phyloP scores from a whole-genome alignment of 495 filamentous ascomycete genomes.

The Aspergillus asperescens region DNA sequence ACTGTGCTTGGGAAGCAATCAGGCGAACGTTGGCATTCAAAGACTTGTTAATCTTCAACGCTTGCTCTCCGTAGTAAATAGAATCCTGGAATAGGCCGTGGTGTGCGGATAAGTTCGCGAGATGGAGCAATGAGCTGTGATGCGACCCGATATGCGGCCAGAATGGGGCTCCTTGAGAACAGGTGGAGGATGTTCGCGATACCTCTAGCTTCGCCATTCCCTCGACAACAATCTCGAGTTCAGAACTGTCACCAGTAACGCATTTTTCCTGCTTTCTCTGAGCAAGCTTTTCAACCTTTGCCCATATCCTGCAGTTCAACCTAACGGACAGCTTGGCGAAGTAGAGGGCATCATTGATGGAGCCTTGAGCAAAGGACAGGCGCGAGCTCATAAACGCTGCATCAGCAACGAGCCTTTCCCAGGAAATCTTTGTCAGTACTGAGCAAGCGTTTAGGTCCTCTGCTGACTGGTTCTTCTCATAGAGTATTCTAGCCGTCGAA shows the following conservation, averaged over 20 bases:
- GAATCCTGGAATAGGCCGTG: constrained; percentile 85
- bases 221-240: constrained; percentile 39
- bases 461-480: constrained; percentile 31
- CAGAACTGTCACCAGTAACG: constrained; percentile 22
- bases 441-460: constrained; percentile 27
- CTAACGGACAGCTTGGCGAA: constrained; percentile 63
- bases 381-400: constrained; percentile 56
- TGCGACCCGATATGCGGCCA: constrained; percentile 75
- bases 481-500: constrained; percentile 29
- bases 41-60: constrained; percentile 68
- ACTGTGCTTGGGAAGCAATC: constrained; percentile 48
- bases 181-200: constrained; percentile 29
- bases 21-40: constrained; percentile 57
- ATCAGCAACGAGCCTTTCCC: constrained; percentile 46
- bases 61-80: constrained; percentile 83
- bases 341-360: constrained; percentile 57
- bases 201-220: constrained; percentile 42
- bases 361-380: constrained; percentile 58
- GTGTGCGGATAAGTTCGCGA: constrained; percentile 71
- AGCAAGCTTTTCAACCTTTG: constrained; percentile 52
- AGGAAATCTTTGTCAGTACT: constrained; percentile 34
- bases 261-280: constrained; percentile 33
- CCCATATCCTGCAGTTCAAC: constrained; percentile 66
- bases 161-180: constrained; percentile 59
- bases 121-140: constrained; percentile 60